Evolutionary conservation across 78 protist genomes (phyloP), one percentile per base, ranked within the genome.

Genomic region (Polysphondylium violaceum): DNA sequence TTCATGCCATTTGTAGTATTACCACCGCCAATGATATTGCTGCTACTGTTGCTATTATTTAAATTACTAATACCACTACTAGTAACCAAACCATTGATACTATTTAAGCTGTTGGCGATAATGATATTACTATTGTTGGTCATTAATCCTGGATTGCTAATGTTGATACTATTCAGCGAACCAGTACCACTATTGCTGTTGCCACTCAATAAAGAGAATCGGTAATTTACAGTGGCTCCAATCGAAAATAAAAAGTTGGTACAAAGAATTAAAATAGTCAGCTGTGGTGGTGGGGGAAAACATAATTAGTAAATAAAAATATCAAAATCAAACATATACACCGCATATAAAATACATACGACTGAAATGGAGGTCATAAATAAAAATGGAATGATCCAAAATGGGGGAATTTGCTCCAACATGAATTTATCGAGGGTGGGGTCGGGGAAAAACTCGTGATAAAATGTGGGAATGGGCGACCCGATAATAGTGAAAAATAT

Each of bases 321-420:
- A 64, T 36, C 12, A 35, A 1, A 8, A 36, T 23, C 33, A 19
- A 71, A 3, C 0, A 23, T 67, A 23, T 41, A 40, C 40, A 7
- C 17, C 17, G 35, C 40, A 44, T 14, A 47, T 9, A n/a, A n/a
- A 41, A 50, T 31, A 41, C 74, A 23, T 79, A 79, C 88, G 55
- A 83, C 58, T 41, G 61, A 58, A 41, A 58, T 56, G 25, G 91
- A 68, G 2, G n/a, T 33, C 14, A 83, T 69, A 44, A 83, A 83
- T 40, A 83, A 58, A 6, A 83, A 58, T 51, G 91, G 91, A 14
- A 83, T 69, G 2, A 41, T 23, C 91, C 91, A 83, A 43, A 83
- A 83, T 41, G 91, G 91, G 3, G 91, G 91, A 16, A 83, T 41
- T 33, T 50, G 40, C 69, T 83, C 91, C 43, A 69, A 16, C 91